Conservation (phyloP, 805 yeast genomes). For the Myxozyma melibiosi region DNA sequence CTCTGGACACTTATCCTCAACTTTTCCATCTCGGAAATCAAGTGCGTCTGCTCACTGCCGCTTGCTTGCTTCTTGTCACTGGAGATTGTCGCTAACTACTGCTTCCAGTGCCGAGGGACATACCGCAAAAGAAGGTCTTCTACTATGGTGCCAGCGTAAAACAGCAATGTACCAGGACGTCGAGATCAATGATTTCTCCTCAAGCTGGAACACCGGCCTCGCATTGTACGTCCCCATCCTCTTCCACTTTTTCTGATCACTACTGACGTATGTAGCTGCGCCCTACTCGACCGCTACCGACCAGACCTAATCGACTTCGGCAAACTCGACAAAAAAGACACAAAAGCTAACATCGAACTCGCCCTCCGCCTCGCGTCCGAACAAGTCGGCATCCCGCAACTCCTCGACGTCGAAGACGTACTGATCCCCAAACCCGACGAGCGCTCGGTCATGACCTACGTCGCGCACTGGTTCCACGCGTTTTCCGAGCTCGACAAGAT, state of each 20-base stretch:
- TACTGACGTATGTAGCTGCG: constrained; percentile 38
- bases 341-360: constrained; percentile 41
- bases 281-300: constrained; percentile 48
- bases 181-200: constrained; percentile 52
- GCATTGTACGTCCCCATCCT: constrained; percentile 42
- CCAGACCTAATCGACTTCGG: constrained; percentile 48
- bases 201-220: constrained; percentile 57
- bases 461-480: constrained; percentile 60
- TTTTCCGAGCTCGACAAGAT: constrained; percentile 44
- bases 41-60: constrained; percentile 10
- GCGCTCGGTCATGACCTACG: constrained; percentile 58
- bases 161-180: constrained; percentile 46
- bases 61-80: background rate
- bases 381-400: constrained; percentile 52
- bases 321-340: constrained; percentile 38
- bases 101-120: constrained; percentile 42
- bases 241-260: background rate
- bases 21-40: constrained; percentile 46
- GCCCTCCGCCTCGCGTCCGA: constrained; percentile 51
- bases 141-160: constrained; percentile 58
- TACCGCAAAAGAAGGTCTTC: constrained; percentile 48
- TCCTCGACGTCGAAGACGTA: constrained; percentile 60
- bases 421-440: constrained; percentile 58
- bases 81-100: constrained; percentile 1
- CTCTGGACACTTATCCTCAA: constrained; percentile 63